These are phyloP conservation scores for Sequoiadendron giganteum DNA, from an alignment of 75 land plant species.

Conservation along the genomic window DNA sequence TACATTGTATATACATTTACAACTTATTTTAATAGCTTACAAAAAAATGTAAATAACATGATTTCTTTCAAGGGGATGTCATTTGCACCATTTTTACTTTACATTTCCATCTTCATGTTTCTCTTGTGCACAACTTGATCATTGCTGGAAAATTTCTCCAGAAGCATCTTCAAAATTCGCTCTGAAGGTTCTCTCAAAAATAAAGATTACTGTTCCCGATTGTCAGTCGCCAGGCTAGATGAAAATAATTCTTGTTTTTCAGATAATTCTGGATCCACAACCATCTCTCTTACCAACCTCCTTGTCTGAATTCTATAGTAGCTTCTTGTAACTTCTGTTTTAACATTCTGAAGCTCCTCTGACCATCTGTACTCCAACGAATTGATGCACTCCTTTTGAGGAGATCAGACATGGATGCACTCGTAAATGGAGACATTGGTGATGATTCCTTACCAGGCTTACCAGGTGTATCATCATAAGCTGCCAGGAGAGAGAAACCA, in stretches of 20 bases:
- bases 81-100: background rate
- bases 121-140: background rate
- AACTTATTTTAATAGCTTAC: background rate
- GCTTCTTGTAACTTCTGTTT: conserved; percentile 55
- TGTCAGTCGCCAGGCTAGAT: background rate
- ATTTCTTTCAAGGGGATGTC: background rate
- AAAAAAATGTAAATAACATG: background rate
- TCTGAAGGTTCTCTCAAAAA: background rate
- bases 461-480: conserved; percentile 38
- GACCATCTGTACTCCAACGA: conserved; percentile 34
- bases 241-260: background rate
- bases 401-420: conserved; percentile 24
- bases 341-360: conserved; percentile 30
- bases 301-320: conserved; percentile 25
- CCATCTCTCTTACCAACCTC: conserved; percentile 5
- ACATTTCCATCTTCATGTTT: background rate
- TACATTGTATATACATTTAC: background rate
- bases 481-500: conserved; percentile 20
- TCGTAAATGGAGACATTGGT: conserved; percentile 18
- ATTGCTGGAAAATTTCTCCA: background rate
- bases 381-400: conserved; percentile 36
- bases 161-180: background rate
- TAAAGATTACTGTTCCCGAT: background rate
- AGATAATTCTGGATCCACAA: background rate
- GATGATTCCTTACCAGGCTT: conserved; percentile 20